Evolutionary conservation across 192 early-diverging fungal species (phyloP).

Genomic region (Gamsiella multidivaricata): DNA sequence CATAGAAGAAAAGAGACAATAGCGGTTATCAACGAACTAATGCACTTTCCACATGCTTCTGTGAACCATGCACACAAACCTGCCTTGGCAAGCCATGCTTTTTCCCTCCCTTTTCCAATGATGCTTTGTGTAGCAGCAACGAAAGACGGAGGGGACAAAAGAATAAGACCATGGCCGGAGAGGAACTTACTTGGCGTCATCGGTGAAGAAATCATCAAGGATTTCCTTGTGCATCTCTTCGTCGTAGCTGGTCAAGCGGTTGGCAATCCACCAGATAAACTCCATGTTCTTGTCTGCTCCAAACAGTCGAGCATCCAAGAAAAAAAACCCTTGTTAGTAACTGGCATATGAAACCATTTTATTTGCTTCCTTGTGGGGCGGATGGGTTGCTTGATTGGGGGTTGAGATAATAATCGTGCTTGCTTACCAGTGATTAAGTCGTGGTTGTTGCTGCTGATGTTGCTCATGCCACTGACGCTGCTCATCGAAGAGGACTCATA

Average conservation of each 20-base stretch:
- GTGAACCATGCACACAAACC: too few species aligned
- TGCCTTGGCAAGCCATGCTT: too few species aligned
- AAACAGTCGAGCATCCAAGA: neutral
- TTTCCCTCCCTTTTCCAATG: too few species aligned
- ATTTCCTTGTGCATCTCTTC: conserved; percentile 58
- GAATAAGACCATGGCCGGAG: neutral
- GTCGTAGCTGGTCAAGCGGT: conserved; percentile 54
- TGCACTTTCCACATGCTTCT: too few species aligned
- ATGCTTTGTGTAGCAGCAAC: too few species aligned
- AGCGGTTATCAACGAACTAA: too few species aligned
- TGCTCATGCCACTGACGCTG: conserved; percentile 42
- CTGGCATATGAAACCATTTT: conserved; percentile 18
- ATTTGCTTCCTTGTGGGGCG: too few species aligned
- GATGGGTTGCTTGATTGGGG: too few species aligned
- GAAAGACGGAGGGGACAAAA: neutral
- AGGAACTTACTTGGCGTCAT: conserved; percentile 48
- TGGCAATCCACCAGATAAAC: conserved; percentile 51
- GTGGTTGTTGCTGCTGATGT: conserved; percentile 43
- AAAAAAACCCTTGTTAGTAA: neutral
- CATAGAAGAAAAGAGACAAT: too few species aligned
- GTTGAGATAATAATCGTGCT: too few species aligned
- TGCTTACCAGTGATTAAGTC: conserved; percentile 22
- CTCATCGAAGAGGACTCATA: conserved; percentile 27
- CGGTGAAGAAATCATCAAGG: conserved; percentile 63
- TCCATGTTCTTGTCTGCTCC: conserved; percentile 43